Conservation (phyloP, 2,329 filamentous ascomycete species). For the Colletotrichum kahawae region DNA sequence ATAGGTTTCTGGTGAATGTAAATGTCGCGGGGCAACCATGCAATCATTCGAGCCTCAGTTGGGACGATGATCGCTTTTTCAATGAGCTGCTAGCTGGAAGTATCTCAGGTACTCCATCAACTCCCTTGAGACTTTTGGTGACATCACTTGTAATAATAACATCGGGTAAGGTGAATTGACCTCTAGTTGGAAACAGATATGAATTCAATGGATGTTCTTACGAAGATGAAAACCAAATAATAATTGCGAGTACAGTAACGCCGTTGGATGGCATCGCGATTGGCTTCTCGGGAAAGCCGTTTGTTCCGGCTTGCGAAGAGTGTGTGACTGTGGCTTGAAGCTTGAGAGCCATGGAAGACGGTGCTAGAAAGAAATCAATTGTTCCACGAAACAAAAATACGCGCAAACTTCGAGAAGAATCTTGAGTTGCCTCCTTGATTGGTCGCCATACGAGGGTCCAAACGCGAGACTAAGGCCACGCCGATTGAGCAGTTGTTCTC, state of each 20-base stretch:
- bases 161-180: neutral
- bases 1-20: no score
- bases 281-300: neutral
- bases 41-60: rapidly evolving
- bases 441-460: neutral
- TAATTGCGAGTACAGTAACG: neutral
- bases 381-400: neutral
- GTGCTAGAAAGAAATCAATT: neutral
- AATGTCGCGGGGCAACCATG: neutral
- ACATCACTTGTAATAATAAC: rapidly evolving
- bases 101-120: no score
- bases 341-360: neutral
- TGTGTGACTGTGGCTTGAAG: neutral
- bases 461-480: neutral
- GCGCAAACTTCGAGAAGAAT: neutral
- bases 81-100: no score
- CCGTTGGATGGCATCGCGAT: neutral
- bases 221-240: neutral
- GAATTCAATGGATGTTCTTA: neutral
- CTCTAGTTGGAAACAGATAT: neutral
- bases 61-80: neutral
- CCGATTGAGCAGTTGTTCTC: neutral
- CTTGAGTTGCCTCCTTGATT: neutral
- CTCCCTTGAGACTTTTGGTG: no score
- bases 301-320: neutral